phyloP scores from a whole-genome alignment of 1,284 basidiomycete genomes.

The Ceratobasidium sp. region DNA sequence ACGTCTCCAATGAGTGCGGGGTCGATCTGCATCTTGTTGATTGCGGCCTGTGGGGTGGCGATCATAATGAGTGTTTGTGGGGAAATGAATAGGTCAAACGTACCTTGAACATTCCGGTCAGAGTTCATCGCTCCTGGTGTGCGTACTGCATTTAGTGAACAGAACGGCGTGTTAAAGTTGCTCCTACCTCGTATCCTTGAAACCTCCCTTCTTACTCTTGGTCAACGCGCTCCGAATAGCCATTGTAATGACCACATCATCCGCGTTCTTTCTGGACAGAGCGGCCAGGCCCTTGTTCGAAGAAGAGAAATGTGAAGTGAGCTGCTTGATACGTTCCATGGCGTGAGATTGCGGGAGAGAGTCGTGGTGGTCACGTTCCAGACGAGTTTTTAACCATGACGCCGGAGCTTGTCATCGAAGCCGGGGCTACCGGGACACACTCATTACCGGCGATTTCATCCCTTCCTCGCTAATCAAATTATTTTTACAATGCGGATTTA shows the following conservation, averaged over 20 bases:
- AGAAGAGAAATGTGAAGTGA: slow-evolving; percentile 64
- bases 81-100: slow-evolving; percentile 33
- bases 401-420: slow-evolving; percentile 31
- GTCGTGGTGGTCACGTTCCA: slow-evolving; percentile 13
- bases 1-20: slow-evolving; percentile 78
- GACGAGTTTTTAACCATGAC: slow-evolving; percentile 5
- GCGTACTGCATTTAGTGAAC: slow-evolving; percentile 14
- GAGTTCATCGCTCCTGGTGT: slow-evolving; percentile 81
- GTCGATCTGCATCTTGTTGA: slow-evolving; percentile 67
- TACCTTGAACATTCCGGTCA: slow-evolving; percentile 79
- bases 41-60: slow-evolving; percentile 59
- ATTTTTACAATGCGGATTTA: neutral
- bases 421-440: slow-evolving; percentile 14
- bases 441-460: slow-evolving; percentile 12
- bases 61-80: neutral
- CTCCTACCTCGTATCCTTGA: slow-evolving; percentile 64
- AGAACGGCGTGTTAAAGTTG: neutral
- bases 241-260: slow-evolving; percentile 87
- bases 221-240: slow-evolving; percentile 82
- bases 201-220: slow-evolving; percentile 76
- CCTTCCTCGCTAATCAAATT: neutral
- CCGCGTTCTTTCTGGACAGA: slow-evolving; percentile 63
- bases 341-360: neutral
- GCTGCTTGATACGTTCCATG: slow-evolving; percentile 64
- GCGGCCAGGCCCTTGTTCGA: slow-evolving; percentile 53